Conservation (phyloP, 2,329 filamentous ascomycete genomes). For the Malbranchea zuffiana region DNA sequence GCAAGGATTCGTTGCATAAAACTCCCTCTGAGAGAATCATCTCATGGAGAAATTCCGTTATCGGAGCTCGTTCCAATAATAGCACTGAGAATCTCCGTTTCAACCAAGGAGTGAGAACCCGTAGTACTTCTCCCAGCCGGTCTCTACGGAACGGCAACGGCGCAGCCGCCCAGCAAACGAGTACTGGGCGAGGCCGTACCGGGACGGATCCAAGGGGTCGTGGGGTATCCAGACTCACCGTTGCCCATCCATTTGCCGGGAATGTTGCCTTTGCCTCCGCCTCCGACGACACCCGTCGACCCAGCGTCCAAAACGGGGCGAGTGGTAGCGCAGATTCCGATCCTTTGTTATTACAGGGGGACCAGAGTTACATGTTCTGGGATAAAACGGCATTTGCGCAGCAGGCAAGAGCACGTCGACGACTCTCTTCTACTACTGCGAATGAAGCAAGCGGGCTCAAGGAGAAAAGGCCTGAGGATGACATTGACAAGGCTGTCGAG, state of each 20-base stretch:
- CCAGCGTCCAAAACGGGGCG: too few species aligned
- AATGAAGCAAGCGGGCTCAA: conserved; percentile 1
- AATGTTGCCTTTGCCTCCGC: conserved; percentile 2
- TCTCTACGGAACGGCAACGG: conserved; percentile 18
- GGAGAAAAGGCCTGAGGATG: conserved; percentile 18
- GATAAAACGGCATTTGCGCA: conserved; percentile 35
- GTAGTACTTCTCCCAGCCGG: conserved; percentile 42
- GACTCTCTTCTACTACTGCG: conserved; percentile 9
- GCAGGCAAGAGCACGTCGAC: conserved; percentile 22
- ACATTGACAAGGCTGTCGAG: conserved; percentile 45
- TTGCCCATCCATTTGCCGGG: conserved; percentile 9
- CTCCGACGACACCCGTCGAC: too few species aligned
- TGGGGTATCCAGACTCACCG: too few species aligned
- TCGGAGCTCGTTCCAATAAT: conserved; percentile 39
- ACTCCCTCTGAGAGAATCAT: conserved; percentile 66
- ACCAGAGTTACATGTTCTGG: conserved; percentile 46
- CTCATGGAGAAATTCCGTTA: conserved; percentile 68
- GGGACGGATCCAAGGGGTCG: too few species aligned
- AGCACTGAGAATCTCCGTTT: conserved; percentile 35
- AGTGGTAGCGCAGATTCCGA: too few species aligned
- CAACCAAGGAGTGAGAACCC: conserved; percentile 22
- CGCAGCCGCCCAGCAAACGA: conserved; percentile 13
- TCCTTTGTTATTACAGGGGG: conserved; percentile 41
- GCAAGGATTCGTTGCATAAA: conserved; percentile 32
- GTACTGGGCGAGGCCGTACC: too few species aligned